Percentiles rank a stretch among this genome's conserved stretches.
phyloP scores from a whole-genome alignment of 495 filamentous ascomycete species.

The Cairneyella variabilis region DNA sequence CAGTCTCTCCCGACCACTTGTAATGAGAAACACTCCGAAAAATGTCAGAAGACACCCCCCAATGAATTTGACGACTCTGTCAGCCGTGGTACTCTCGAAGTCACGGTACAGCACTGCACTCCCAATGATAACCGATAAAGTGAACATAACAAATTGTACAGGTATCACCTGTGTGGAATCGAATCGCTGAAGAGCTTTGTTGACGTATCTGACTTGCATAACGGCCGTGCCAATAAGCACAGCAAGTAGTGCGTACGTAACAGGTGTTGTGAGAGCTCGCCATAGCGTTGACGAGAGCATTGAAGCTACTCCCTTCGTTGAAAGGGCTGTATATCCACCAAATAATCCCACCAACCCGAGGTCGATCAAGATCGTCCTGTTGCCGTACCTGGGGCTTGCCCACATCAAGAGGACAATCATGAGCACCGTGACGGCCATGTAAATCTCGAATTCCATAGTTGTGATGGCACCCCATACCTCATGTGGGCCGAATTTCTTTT shows the following conservation, averaged over 20 bases:
- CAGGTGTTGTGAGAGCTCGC: constrained; percentile 81
- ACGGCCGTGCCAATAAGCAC: constrained; percentile 79
- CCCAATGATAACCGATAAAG: constrained; percentile 89
- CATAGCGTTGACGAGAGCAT: constrained; percentile 86
- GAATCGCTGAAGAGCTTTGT: constrained; percentile 90
- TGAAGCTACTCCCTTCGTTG: constrained; percentile 94
- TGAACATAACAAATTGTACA: constrained; percentile 95
- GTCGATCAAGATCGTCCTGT: constrained; percentile 85
- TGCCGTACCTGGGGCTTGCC: constrained; percentile 77
- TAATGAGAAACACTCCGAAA: constrained; percentile 91
- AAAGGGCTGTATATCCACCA: constrained; percentile 91
- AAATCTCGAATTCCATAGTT: constrained; percentile 85
- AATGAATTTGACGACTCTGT: constrained; percentile 75
- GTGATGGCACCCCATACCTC: constrained; percentile 89
- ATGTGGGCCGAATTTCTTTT: constrained; percentile 85
- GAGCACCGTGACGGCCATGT: constrained; percentile 68
- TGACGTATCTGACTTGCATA: constrained; percentile 94
- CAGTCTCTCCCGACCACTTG: constrained; percentile 53
- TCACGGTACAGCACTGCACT: constrained; percentile 91
- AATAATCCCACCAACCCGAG: constrained; percentile 89
- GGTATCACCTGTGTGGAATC: constrained; percentile 97
- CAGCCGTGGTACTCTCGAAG: constrained; percentile 72
- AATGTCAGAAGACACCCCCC: constrained; percentile 90
- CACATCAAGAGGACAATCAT: constrained; percentile 75
- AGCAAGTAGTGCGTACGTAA: constrained; percentile 78